Base-by-base conservation (phyloP, 345 rosid genomes). In the Iberis pinnata region DNA sequence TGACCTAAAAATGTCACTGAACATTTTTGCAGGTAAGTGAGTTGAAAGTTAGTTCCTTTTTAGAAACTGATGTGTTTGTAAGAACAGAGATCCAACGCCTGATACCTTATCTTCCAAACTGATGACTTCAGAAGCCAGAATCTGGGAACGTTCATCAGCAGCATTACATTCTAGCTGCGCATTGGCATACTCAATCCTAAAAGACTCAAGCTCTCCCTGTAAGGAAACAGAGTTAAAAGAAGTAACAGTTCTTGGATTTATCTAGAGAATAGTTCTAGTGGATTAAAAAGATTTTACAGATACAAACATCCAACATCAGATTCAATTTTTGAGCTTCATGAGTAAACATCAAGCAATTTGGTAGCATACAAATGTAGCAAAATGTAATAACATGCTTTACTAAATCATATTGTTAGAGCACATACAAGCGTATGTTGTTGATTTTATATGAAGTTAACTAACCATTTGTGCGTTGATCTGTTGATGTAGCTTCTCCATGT, bases 91-190 rank as follows among this genome's bases (percentile, higher is more conserved):
- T 47, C 36, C 35, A 56, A 24, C 49, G 25, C 32, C 37, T 49
- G 12, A n/a, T 77, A 92, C 99, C 97, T 93, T 93, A 76, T 93
- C 99, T 78, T 93, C 99, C 76, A 93, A 82, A 56, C 89, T 81
- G 36, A 93, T 88, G 59, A 88, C 99, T 77, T 93, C 99, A 46
- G 97, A 77, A 64, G 99, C 97, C 72, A 88, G 72, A 67, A 93
- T 75, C 37, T 79, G 85, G 31, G 95, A 84, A 16, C 97, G 84
- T 65, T 86, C 97, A 72, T 93, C 95, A 58, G 95, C 87, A 40
- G 95, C 99, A 65, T 53, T 76, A 58, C 95, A 86, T 65, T 93
- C 95, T 29, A 93, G 80, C 53, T 63, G 88, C 35, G 79, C 97
- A 72, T 80, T 86, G 40, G 78, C 62, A 51, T 70, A 88, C 75